Base-by-base conservation (phyloP, 129 eudicot species). In the Kitagawia praeruptora region DNA sequence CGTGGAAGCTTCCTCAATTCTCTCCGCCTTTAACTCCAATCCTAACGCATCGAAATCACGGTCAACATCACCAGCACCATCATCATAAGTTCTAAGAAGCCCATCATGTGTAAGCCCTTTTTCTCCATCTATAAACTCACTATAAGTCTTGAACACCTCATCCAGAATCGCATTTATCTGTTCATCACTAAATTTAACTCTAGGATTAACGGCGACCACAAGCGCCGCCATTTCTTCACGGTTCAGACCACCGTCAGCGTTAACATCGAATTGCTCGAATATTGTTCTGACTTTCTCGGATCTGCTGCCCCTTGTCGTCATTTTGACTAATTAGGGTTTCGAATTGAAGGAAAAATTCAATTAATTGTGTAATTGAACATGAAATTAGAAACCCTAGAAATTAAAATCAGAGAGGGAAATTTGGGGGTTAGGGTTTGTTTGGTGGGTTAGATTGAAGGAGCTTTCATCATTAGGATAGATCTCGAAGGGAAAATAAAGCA, bases 21-120 rank as follows among this genome's bases (percentile, higher is more conserved):
- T 87, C 16, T 86, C 92, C 27, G 90, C 80, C 75, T 84, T 87
- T 3, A 92, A 82, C 80, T 95, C 97, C 14, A 95, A 91, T 75
- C 91, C 93, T 7, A 95, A 76, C 3, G 99, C 99, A 54, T 95
- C 99, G 23, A 92, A 95, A 87, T 95, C 99, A 10, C 97, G 94
- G 77, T 95, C 99, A 37, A 95, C 99, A 41, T 95, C 99, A n/a
- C 99, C 99, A 25, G 99, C 99, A 11, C 99, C 99, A 49, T 95
- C 99, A 58, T 95, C 97, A 72, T 95, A 95, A 5, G 99, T 95
- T 4, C 99, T 91, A 11, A 95, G 79, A 12, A 95, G 82, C 15
- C 99, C 99, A 46, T 92, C 97, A 56, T 80, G 90, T 7, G 92
- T 90, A 15, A 95, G 88, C 19, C 99, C 99, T 48, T 85, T 92